Conservation (phyloP, 257 asterid genomes). For the Lycium barbarum region DNA sequence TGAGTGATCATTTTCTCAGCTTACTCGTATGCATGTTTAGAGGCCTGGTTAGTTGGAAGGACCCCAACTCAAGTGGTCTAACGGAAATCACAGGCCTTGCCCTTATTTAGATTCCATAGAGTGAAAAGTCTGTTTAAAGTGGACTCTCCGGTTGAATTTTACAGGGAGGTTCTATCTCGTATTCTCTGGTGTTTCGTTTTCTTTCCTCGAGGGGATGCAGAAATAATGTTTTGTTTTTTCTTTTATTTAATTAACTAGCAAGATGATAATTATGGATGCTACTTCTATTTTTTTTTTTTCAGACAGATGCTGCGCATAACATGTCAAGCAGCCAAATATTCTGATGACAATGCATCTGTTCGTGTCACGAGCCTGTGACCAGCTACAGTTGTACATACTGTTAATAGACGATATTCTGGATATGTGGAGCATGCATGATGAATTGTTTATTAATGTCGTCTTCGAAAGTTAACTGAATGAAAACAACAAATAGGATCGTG, state of each 20-base stretch:
- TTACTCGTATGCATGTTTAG: not conserved
- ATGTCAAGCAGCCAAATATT: not conserved
- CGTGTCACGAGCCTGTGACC: not conserved
- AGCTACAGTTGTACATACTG: not conserved
- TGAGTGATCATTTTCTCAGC: not conserved
- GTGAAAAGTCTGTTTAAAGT: not conserved
- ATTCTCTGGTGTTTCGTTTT: not conserved
- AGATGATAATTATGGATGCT: not conserved
- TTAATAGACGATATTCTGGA: not conserved
- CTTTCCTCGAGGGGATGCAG: not conserved
- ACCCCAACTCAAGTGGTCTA: not conserved
- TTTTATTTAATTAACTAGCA: not conserved
- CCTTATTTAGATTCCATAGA: not conserved
- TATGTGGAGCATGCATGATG: conserved; percentile 10
- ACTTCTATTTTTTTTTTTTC: not conserved
- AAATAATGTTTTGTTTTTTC: not conserved
- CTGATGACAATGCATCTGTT: not conserved
- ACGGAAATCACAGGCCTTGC: not conserved
- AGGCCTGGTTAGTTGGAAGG: not conserved
- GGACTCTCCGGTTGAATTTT: not conserved
- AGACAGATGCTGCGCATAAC: conserved; percentile 13
- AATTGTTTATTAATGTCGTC: not conserved
- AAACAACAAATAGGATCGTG: not conserved
- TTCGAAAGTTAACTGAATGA: not conserved
- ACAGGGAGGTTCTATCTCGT: not conserved